Evolutionary conservation across 345 rosid genomes (phyloP).

Genomic region (Passiflora organensis): DNA sequence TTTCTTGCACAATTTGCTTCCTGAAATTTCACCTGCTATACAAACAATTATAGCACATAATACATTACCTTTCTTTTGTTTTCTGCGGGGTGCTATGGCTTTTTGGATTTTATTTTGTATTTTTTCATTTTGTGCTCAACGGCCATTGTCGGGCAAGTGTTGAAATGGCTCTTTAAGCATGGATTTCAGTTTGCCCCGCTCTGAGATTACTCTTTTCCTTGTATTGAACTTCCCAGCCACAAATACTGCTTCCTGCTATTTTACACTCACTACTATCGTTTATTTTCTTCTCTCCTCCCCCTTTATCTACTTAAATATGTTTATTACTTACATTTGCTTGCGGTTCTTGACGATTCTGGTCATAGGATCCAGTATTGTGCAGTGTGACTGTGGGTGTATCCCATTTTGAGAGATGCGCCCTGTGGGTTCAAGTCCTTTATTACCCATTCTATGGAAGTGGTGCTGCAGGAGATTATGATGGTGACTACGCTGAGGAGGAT

Average conservation of each 20-base stretch:
- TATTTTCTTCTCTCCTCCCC: not conserved
- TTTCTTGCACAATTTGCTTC: not conserved
- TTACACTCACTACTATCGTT: not conserved
- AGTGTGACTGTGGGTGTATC: conserved; percentile 96
- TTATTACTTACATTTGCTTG: not conserved
- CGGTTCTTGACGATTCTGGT: conserved; percentile 18
- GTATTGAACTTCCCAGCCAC: not conserved
- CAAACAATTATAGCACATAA: no score
- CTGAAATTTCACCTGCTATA: not conserved
- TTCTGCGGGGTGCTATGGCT: no score
- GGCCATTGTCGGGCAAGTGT: not conserved
- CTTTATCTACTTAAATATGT: not conserved
- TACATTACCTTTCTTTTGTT: no score
- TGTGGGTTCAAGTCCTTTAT: conserved; percentile 95
- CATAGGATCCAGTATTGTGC: conserved; percentile 81
- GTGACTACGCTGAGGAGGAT: conserved; percentile 86
- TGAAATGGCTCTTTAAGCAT: not conserved
- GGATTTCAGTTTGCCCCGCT: not conserved
- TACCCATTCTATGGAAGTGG: conserved; percentile 94
- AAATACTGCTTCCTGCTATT: not conserved
- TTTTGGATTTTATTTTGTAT: no score
- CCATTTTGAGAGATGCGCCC: conserved; percentile 90
- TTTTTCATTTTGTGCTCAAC: not conserved
- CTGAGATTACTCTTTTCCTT: not conserved
- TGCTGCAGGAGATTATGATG: conserved; percentile 70